A percentile compares a stretch with the other conserved stretches of the same genome.
Evolutionary conservation across 176 grass and related monocot genomes (phyloP).

Genomic region (Zoysia japonica): DNA sequence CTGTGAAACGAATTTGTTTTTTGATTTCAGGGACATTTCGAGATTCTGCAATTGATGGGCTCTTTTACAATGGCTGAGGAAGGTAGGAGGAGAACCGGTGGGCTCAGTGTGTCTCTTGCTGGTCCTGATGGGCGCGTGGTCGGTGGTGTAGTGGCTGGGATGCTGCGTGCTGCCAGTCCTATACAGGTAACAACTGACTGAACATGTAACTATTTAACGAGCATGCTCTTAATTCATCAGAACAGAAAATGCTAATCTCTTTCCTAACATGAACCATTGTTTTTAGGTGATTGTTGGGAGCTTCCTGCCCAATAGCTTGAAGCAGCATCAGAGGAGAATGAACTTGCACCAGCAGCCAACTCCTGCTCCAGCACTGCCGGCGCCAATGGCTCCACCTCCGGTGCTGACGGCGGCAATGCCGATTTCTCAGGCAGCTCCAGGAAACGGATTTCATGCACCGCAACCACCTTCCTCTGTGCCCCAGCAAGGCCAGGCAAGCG

Average conservation of each 20-base stretch:
- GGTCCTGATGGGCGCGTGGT: constrained; percentile 86
- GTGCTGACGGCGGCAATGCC: constrained; percentile 57
- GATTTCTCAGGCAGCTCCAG: constrained; percentile 78
- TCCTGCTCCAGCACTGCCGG: background rate
- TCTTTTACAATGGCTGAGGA: constrained; percentile 85
- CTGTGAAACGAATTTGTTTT: background rate
- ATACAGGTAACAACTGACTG: constrained; percentile 63
- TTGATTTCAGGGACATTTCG: constrained; percentile 71
- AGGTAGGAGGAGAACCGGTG: constrained; percentile 75
- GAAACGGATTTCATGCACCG: constrained; percentile 36
- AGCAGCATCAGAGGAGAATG: constrained; percentile 79
- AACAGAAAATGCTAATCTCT: background rate
- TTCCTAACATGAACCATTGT: background rate
- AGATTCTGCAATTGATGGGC: constrained; percentile 88
- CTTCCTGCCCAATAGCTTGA: constrained; percentile 82
- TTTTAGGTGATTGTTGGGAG: constrained; percentile 87
- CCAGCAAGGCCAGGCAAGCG: constrained; percentile 29
- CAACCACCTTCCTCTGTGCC: background rate
- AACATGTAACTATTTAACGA: background rate
- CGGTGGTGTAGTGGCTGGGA: constrained; percentile 77
- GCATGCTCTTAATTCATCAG: background rate
- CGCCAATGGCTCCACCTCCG: constrained; percentile 14
- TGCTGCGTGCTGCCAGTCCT: constrained; percentile 83
- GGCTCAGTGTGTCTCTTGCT: constrained; percentile 88
- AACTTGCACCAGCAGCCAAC: constrained; percentile 21